phyloP scores from a whole-genome alignment of 768 basidiomycete genomes.

The Pleurotus salmoneostramineus region DNA sequence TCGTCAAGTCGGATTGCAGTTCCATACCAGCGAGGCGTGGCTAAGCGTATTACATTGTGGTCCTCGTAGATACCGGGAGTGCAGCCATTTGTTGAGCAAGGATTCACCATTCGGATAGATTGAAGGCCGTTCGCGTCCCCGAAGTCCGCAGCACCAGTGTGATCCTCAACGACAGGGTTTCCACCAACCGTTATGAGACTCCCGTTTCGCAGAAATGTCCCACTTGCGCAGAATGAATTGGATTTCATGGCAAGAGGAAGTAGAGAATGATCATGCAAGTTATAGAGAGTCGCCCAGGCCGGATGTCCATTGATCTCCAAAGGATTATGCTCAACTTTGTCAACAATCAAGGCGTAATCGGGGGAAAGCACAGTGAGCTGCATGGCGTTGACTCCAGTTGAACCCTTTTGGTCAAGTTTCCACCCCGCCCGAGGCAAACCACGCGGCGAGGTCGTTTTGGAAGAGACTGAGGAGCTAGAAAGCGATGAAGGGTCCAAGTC shows the following conservation, averaged over 20 bases:
- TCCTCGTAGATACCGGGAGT: constrained; percentile 51
- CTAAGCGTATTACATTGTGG: constrained; percentile 62
- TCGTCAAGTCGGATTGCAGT: constrained; percentile 67
- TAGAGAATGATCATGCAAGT: constrained; percentile 59
- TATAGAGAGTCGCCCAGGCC: constrained; percentile 77
- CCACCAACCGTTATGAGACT: constrained; percentile 79
- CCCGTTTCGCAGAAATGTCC: constrained; percentile 73
- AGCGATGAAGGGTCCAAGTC: background rate
- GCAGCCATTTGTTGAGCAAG: constrained; percentile 57
- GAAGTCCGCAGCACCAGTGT: constrained; percentile 68
- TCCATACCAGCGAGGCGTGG: constrained; percentile 79
- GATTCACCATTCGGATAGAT: constrained; percentile 66
- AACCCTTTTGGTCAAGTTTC: constrained; percentile 60
- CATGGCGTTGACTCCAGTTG: constrained; percentile 79
- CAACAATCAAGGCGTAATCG: constrained; percentile 68
- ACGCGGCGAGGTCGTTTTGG: background rate
- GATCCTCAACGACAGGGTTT: constrained; percentile 67
- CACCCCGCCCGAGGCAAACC: constrained; percentile 27
- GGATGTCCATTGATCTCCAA: constrained; percentile 70
- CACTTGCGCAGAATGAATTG: constrained; percentile 87
- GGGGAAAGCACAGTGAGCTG: constrained; percentile 67
- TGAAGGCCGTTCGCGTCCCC: constrained; percentile 74
- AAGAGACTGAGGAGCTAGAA: constrained; percentile 9
- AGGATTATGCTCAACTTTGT: constrained; percentile 88
- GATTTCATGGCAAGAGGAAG: constrained; percentile 63